Base-by-base conservation (phyloP, 805 yeast genomes). In the Zygoascus bituminiphila region DNA sequence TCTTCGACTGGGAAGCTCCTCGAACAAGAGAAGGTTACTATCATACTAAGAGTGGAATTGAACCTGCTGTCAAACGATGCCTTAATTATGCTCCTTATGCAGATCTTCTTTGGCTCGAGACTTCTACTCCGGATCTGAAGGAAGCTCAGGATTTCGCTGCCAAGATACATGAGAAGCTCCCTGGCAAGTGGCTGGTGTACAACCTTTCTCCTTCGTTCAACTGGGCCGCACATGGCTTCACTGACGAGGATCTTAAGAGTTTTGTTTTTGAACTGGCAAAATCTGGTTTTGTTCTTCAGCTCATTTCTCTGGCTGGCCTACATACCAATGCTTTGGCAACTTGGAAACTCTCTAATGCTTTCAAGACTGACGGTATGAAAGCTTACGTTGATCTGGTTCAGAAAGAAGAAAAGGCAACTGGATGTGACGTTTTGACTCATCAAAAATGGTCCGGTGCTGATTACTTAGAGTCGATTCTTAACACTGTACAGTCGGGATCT, bases 361-460 rank as follows among this genome's bases (percentile, higher is more conserved):
- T 76, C 64, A 69, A 67, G 51, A 54, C 62, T 4, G 72, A 76
- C 12, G 84, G 84, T 1, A 79, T 79, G 82, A 66, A 69, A 53
- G 81, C 82, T 0, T 78, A 78, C 53, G 81, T 78, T 14, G 74
- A 75, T 14, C 54, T 69, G 19, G 76, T 78, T 3, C 83, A 78
- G 62, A 59, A 61, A 20, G 62, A 62, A 47, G 82, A 78, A 57
- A 69, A 66, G 53, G 70, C 62, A 17, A 51, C 66, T 4, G 66
- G 68, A 2, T 73, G 79, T 53, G 82, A 78, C 54, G 72, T 78
- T 2, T 62, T 78, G 54, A 78, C 79, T 7, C 83, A 78, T 54
- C 83, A 78, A 58, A 74, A 71, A 53, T 78, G 83, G 83, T 74
- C 79, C 3, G 83, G 83, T 5, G 79, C 79, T n/a, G 73, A 74